Evolutionary conservation across 2,329 filamentous ascomycete species (phyloP), one percentile per base, ranked within the genome.

Genomic region (Corniculantispora saksenae): DNA sequence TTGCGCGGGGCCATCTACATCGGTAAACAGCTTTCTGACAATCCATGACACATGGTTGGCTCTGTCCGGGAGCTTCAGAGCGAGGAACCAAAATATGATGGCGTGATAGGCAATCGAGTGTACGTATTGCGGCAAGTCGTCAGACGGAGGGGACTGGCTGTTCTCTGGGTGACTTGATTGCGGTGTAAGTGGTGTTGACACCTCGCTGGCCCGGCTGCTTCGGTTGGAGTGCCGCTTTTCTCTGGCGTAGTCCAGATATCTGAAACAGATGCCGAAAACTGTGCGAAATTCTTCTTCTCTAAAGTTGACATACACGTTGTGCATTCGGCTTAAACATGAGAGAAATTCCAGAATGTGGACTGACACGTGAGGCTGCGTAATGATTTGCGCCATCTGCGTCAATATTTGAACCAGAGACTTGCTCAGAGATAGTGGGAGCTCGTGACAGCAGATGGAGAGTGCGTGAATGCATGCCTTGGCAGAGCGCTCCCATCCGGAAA

Each of bases 341-440:
- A 99, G 82, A 72, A 99, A 98, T 73, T 99, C 95, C 58, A 99
- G 83, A 67, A 99, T 97, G 73, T 99, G 95, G 67, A 97, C 91
- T 12, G 94, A 93, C 43, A 97, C 91, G 64, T 94, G 88, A 8
- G 93, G 89, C 72, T 97, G 94, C 1, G 95, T 98, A 72, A 99
- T 97, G 72, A 97, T 96, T 71, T 94, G 92, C 1, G 94, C 91
- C 92, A 99, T 97, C 74, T 93, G 94, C 72, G 94, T 91, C 63
- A 99, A 83, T 69, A 98, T 92, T 54, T 89, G 91, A 54, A 94
- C 91, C 66, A 98, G 83, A 23, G 89, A 90, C 74, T 94, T 97
- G 73, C 91, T 92, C 60, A 94, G 91, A 15, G 94, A 94, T 21
- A 91, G 84, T 3, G 95, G 94, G 29, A 97, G 86, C 76, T 99